Evolutionary conservation across 164 flowering plant species (phyloP), one percentile per base, ranked within the genome.

Genomic region (Nymphaea colorata): DNA sequence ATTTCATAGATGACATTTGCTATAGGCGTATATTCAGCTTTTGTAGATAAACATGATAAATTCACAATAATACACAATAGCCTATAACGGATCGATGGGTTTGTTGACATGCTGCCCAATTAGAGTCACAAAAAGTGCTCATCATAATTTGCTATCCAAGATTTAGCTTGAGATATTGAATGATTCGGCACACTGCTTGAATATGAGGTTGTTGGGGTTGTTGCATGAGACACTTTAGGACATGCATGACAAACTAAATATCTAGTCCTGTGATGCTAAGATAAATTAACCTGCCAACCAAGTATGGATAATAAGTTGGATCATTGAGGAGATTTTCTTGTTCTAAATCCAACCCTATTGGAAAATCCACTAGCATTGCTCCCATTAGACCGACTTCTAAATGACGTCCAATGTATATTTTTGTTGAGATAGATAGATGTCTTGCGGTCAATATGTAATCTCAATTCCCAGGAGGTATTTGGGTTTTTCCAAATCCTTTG

Each of bases 11-110:
- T 1, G 1, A 41, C 14, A 11, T 5, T 7, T 11, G 66, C 25
- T 44, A 64, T 64, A 64, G 66, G 0, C 6, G 3, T 8, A 42
- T 64, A 64, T 64, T 64, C 66, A 7, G 4, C 66, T 64, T 64
- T 4, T 5, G 66, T 44, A 64, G 25, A 64, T 6, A 3, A 41
- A 8, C 66, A 44, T 2, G 4, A 64, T 7, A 42, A 7, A 4
- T 8, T 64, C 36, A 14, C 1, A 62, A 17, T 0, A 62, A 17
- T 6, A 25, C 18, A 17, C 64, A 62, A 62, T 62, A 62, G 18
- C 25, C 36, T 11, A 6, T 62, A 18, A 25, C 18, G 6, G 64
- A 62, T 10, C 18, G n/a, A 11, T 6, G 64, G 18, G 64, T 62
- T 25, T 6, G 12, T 7, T 6, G 16, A 17, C 64, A 62, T 11